Evolutionary conservation across 805 yeast genomes (phyloP), one percentile per base, ranked within the genome.

Genomic region (Kodamaea jinghongensis): DNA sequence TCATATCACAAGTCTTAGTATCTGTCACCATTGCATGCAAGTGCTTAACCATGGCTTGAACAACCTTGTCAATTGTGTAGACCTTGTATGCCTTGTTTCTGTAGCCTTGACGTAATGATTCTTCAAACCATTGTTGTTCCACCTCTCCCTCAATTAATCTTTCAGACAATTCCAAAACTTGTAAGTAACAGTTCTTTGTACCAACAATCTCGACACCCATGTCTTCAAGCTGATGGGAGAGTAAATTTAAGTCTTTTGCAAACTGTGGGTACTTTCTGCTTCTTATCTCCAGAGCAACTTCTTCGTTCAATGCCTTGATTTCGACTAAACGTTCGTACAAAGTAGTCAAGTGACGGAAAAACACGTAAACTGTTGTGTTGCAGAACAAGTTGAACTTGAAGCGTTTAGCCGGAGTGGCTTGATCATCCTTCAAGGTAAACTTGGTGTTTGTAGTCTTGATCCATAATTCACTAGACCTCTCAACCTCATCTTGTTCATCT

Each of bases 121-220:
- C 99, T 67, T 93, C 99, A 60, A 86, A 95, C 84, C 89, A 82
- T 61, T 84, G 93, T 47, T 87, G 95, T 55, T 93, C 99, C 35
- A 93, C 65, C 27, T 88, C 93, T 20, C 96, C 96, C 49, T 87
- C 93, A 48, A 93, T 83, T 37, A 88, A 70, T 47, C 79, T 77
- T 48, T 79, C 87, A 43, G 95, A 78, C 41, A 93, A 71, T 2
- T 68, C 71, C 43, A 93, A 67, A n/a, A 88, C 76, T 61, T 91
- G 96, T 26, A 72, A 67, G 60, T 93, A 93, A 27, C 87, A 81
- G 53, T 81, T 79, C 17, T 72, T 73, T 13, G 55, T 43, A 12
- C 86, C 87, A 26, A 68, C 70, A 51, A 90, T 83, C 46, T 77
- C 77, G 38, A 89, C 74, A 2, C 91, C 91, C 79, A 84, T 71